Conservation (phyloP, 176 grass and related monocot species). For the Aechmea fasciata region DNA sequence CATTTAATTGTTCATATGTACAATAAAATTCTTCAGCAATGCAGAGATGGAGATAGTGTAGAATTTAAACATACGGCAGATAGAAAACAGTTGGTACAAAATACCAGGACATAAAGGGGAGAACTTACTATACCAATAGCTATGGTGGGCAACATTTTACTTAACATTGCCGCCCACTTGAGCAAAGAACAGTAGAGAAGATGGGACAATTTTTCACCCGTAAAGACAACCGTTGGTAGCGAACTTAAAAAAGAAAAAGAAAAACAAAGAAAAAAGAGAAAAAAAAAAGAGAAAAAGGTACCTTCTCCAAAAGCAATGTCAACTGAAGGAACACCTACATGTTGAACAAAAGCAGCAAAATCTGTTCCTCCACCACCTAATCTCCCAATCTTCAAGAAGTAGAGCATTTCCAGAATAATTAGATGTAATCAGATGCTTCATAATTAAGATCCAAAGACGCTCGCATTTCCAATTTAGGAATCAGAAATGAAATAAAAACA, state of each 20-base stretch:
- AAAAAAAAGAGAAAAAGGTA: not conserved
- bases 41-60: not conserved
- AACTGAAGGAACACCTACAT: slow-evolving; percentile 65
- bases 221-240: too few relatives aligned
- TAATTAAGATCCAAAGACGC: not conserved
- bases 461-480: not conserved
- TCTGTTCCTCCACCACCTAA: slow-evolving; percentile 70
- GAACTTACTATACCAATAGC: too few relatives aligned
- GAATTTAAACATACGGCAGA: not conserved
- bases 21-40: not conserved
- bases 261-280: not conserved
- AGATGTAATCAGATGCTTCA: not conserved
- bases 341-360: slow-evolving; percentile 62
- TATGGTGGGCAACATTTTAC: too few relatives aligned
- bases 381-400: slow-evolving; percentile 50
- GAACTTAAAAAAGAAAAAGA: not conserved
- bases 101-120: too few relatives aligned
- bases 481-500: not conserved
- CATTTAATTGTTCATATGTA: not conserved
- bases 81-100: not conserved
- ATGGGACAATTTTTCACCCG: too few relatives aligned
- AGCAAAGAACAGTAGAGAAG: too few relatives aligned
- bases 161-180: too few relatives aligned
- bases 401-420: too few relatives aligned
- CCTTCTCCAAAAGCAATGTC: slow-evolving; percentile 74